phyloP scores from a whole-genome alignment of 306 rosid species.

The Echinosophora koreensis region DNA sequence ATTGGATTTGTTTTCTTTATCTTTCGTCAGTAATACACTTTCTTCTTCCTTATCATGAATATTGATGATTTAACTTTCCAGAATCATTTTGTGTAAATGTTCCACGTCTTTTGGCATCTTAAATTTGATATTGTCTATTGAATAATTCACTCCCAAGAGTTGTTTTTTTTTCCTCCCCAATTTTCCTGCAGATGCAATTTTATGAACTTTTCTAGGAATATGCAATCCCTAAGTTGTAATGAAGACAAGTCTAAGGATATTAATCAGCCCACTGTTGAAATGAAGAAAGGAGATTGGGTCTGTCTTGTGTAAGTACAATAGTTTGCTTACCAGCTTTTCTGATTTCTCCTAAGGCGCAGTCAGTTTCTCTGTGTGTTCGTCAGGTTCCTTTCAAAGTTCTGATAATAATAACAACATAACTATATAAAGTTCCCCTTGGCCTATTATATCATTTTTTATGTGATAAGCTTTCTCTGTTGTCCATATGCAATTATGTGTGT shows the following conservation, averaged over 20 bases:
- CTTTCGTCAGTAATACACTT: neutral
- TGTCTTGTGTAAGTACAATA: slow-evolving; percentile 71
- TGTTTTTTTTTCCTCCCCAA: slow-evolving; percentile 8
- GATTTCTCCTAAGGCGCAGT: slow-evolving; percentile 5
- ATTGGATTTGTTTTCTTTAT: slow-evolving; percentile 8
- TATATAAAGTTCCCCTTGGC: too few species aligned
- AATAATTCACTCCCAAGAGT: slow-evolving; percentile 31
- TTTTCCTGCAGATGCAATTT: slow-evolving; percentile 76
- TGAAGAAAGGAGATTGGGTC: slow-evolving; percentile 88
- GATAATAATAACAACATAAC: slow-evolving; percentile 27
- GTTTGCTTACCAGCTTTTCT: slow-evolving; percentile 28
- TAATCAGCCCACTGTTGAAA: slow-evolving; percentile 47
- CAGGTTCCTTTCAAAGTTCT: slow-evolving; percentile 22
- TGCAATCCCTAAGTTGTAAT: slow-evolving; percentile 65
- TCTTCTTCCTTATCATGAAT: slow-evolving; percentile 22
- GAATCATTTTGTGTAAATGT: neutral
- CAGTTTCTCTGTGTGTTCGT: slow-evolving; percentile 2
- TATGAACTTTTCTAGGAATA: slow-evolving; percentile 78
- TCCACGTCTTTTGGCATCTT: slow-evolving; percentile 27
- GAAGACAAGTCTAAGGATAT: slow-evolving; percentile 66
- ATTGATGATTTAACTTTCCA: slow-evolving; percentile 29
- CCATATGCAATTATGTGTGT: slow-evolving; percentile 37
- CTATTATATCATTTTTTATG: too few species aligned
- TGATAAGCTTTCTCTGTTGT: slow-evolving; percentile 16
- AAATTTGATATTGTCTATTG: slow-evolving; percentile 28